Evolutionary conservation across 2,329 filamentous ascomycete species (phyloP).

Genomic region (Didymella pinodella): DNA sequence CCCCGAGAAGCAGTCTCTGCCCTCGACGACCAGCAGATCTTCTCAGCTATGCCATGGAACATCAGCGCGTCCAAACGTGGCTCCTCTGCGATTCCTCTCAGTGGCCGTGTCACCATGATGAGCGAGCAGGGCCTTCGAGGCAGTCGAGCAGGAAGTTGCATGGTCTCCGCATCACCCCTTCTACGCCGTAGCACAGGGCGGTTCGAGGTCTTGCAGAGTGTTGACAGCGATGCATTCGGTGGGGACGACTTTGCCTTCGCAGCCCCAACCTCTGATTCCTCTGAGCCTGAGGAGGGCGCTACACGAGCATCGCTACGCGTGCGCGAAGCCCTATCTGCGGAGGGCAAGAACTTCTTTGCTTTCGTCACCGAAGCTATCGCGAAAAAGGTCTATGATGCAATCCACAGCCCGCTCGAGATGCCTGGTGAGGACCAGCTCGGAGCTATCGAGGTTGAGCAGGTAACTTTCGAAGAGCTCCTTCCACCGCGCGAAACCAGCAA

Average conservation of each 20-base stretch:
- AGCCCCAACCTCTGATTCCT: slow-evolving; percentile 33
- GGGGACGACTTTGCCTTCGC: slow-evolving; percentile 30
- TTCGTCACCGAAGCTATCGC: slow-evolving; percentile 62
- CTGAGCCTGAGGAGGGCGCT: slow-evolving; percentile 13
- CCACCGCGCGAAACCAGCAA: slow-evolving; percentile 62
- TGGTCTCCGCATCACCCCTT: slow-evolving; percentile 69
- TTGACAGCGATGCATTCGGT: slow-evolving; percentile 39
- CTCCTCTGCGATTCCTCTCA: slow-evolving; percentile 55
- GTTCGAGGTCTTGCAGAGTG: slow-evolving; percentile 39
- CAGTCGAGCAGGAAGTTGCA: slow-evolving; percentile 53
- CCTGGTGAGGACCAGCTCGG: slow-evolving; percentile 40
- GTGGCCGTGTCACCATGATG: slow-evolving; percentile 53
- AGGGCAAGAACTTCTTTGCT: slow-evolving; percentile 68
- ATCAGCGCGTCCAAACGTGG: slow-evolving; percentile 63
- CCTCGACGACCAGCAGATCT: slow-evolving; percentile 72
- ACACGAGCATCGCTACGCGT: slow-evolving; percentile 52
- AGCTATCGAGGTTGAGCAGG: slow-evolving; percentile 43
- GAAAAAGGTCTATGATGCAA: slow-evolving; percentile 37
- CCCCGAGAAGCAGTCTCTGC: slow-evolving; percentile 72
- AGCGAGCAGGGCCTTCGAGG: slow-evolving; percentile 50
- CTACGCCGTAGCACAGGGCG: slow-evolving; percentile 57
- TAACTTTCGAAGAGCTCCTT: slow-evolving; percentile 75
- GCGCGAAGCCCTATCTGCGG: slow-evolving; percentile 62
- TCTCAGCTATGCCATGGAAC: slow-evolving; percentile 75
- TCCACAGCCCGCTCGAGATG: slow-evolving; percentile 11